Percentiles rank a stretch among this genome's conserved stretches.
Evolutionary conservation across 352 stramenopile genomes (phyloP).

Genomic region (Aphanomyces stellatus): DNA sequence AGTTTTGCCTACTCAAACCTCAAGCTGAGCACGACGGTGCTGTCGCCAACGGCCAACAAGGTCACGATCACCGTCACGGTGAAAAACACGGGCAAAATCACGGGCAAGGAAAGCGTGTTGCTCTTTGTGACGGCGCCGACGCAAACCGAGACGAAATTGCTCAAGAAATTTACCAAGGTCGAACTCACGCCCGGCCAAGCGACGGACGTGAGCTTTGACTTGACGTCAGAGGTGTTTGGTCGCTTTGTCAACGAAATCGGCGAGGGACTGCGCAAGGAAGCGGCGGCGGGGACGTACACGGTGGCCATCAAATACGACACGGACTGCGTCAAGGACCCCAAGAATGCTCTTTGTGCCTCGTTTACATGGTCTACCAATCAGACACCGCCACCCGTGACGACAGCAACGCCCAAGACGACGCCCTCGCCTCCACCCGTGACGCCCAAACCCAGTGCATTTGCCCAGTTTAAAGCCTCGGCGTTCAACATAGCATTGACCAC

Average conservation of each 20-base stretch:
- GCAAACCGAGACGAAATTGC: constrained; percentile 65
- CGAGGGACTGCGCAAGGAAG: constrained; percentile 39
- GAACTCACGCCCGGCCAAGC: constrained; percentile 35
- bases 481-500: no score
- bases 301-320: constrained; percentile 57
- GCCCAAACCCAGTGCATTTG: no score
- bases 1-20: constrained; percentile 46
- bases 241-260: constrained; percentile 50
- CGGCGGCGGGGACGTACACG: constrained; percentile 56
- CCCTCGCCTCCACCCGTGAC: no score
- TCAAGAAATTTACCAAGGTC: constrained; percentile 74
- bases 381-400: no score
- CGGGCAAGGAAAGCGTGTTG: constrained; percentile 66
- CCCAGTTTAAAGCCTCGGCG: no score
- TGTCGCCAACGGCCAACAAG: constrained; percentile 11
- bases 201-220: constrained; percentile 25
- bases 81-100: constrained; percentile 79
- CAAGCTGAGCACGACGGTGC: constrained; percentile 27
- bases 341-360: not conserved
- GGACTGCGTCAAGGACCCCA: constrained; percentile 41
- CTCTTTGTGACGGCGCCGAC: constrained; percentile 61
- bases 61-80: constrained; percentile 23
- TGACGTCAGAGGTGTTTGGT: constrained; percentile 47
- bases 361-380: not conserved
- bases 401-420: no score